Conservation (phyloP, 805 yeast species). For the Lachancea quebecensis region DNA sequence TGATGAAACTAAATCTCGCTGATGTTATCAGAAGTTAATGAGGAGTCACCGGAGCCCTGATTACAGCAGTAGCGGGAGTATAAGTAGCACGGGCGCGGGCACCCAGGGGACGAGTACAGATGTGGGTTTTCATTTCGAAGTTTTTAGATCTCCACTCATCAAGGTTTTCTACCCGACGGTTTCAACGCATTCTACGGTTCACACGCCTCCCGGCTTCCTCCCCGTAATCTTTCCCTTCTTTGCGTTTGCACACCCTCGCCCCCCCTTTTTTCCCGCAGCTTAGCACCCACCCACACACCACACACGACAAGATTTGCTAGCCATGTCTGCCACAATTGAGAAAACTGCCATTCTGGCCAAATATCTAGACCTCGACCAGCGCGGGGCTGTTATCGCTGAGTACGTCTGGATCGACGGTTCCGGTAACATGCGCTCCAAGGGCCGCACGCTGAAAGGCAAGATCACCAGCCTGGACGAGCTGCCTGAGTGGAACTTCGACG, state of each 20-base stretch:
- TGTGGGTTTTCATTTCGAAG: no score
- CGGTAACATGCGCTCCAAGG: conserved; percentile 88
- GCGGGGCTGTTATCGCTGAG: conserved; percentile 85
- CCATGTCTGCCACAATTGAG: conserved; percentile 19
- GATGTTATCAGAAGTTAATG: no score
- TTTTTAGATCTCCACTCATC: no score
- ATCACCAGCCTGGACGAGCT: conserved; percentile 73
- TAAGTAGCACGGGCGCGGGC: no score
- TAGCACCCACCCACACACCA: not conserved
- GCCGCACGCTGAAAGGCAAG: conserved; percentile 70
- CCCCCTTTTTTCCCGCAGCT: not conserved
- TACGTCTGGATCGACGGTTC: conserved; percentile 96
- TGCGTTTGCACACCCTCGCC: not conserved
- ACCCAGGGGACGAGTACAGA: no score
- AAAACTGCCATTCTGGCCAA: conserved; percentile 79
- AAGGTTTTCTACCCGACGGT: no score
- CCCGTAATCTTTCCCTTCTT: no score
- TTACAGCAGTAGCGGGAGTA: no score
- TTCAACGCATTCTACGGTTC: no score
- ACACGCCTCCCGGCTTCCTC: no score
- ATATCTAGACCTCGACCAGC: conserved; percentile 77
- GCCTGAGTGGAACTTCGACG: conserved; percentile 99
- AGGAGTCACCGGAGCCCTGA: no score
- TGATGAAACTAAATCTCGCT: not conserved
- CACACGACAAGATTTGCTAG: not conserved